These are phyloP conservation scores for Xylaria sp. DNA, from an alignment of 2,329 filamentous ascomycete genomes.

Conservation along the genomic window DNA sequence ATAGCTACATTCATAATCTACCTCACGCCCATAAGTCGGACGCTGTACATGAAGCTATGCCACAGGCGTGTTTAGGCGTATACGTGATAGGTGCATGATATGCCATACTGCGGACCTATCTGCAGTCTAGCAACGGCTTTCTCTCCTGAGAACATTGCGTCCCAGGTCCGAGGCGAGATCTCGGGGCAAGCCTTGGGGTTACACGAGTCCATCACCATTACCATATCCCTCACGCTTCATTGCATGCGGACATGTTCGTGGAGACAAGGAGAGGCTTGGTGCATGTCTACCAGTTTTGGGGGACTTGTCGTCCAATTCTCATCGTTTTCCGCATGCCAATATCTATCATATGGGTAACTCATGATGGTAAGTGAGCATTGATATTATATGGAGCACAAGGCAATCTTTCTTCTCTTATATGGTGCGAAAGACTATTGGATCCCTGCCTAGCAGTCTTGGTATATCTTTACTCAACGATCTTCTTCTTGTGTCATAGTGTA, in stretches of 20 bases:
- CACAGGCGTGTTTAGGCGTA: constrained; percentile 12
- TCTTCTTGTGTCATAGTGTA: background rate
- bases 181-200: constrained; percentile 20
- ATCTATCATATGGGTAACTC: background rate
- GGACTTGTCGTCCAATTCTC: background rate
- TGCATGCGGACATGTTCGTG: constrained; percentile 7
- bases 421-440: background rate
- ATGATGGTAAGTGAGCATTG: background rate
- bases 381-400: background rate
- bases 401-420: constrained; percentile 19
- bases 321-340: background rate
- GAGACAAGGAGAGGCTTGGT: constrained; percentile 22
- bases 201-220: constrained; percentile 2
- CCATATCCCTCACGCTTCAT: background rate
- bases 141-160: constrained; percentile 2
- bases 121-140: constrained; percentile 12
- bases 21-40: background rate
- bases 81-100: constrained; percentile 8
- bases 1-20: constrained; percentile 3
- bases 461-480: background rate
- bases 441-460: background rate
- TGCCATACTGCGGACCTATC: constrained; percentile 24
- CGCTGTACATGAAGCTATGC: constrained; percentile 12
- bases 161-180: constrained; percentile 30
- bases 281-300: constrained; percentile 1